These are phyloP conservation scores for Xylaria hypoxylon DNA, from an alignment of 2,329 filamentous ascomycete genomes.

Conservation along the genomic window DNA sequence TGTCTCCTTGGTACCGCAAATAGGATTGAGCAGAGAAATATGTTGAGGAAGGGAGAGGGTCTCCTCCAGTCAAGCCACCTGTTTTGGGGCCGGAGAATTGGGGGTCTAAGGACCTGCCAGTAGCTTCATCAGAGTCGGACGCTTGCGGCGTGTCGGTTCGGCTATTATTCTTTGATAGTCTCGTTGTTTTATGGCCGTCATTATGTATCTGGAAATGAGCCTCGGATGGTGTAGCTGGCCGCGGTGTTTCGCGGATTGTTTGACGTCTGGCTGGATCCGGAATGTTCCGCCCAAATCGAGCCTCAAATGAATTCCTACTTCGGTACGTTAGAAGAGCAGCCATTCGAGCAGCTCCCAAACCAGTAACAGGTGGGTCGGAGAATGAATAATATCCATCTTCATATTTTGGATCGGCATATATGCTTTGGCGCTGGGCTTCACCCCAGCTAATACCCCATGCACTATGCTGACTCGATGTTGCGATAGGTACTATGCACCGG, in stretches of 20 bases:
- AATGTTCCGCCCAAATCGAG: constrained; percentile 91
- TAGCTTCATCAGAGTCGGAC: constrained; percentile 41
- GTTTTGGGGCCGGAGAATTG: constrained; percentile 76
- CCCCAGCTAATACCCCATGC: constrained; percentile 94
- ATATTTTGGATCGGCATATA: constrained; percentile 98
- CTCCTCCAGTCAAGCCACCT: constrained; percentile 63
- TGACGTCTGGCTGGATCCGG: constrained; percentile 87
- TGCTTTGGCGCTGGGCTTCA: constrained; percentile 88
- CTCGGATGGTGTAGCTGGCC: constrained; percentile 72
- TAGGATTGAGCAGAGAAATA: constrained; percentile 99
- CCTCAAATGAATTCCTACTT: constrained; percentile 96
- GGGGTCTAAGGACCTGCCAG: constrained; percentile 62
- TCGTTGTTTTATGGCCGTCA: constrained; percentile 77
- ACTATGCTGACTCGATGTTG: constrained; percentile 85
- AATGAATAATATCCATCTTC: constrained; percentile 96
- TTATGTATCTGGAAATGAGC: constrained; percentile 86
- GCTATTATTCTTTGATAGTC: constrained; percentile 63
- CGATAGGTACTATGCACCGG: constrained; percentile 82
- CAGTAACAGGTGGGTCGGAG: constrained; percentile 85
- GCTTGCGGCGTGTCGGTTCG: constrained; percentile 44
- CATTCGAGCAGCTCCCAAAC: constrained; percentile 95
- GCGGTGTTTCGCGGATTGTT: constrained; percentile 78
- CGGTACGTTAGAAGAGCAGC: constrained; percentile 94
- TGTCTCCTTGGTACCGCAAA: constrained; percentile 93
- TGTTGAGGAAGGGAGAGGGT: constrained; percentile 71